phyloP scores from a whole-genome alignment of 805 yeast genomes.

The Ascoidea asiatica region DNA sequence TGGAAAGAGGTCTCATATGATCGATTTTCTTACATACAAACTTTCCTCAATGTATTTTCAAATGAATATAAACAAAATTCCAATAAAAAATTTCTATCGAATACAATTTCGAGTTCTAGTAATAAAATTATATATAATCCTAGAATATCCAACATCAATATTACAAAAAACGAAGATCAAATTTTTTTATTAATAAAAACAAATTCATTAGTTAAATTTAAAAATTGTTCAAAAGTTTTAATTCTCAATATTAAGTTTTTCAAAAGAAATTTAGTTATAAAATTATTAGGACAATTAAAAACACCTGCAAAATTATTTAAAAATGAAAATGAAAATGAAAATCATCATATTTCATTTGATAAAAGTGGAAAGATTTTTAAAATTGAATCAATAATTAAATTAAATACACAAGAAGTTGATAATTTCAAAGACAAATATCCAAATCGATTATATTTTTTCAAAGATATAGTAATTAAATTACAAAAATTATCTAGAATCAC shows the following conservation, averaged over 20 bases:
- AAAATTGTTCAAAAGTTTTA: neutral
- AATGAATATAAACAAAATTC: neutral
- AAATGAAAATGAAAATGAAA: neutral
- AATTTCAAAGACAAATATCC: neutral
- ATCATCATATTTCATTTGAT: neutral
- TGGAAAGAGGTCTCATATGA: neutral
- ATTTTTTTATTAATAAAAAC: neutral
- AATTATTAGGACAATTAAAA: neutral
- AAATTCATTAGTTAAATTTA: neutral
- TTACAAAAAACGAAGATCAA: too few relatives aligned
- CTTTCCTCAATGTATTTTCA: too few relatives aligned
- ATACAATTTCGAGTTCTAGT: neutral
- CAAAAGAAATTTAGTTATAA: too few relatives aligned
- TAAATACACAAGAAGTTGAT: neutral
- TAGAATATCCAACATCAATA: too few relatives aligned
- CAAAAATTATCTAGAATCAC: neutral
- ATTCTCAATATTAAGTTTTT: too few relatives aligned
- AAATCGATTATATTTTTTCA: too few relatives aligned
- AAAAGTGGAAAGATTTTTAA: neutral
- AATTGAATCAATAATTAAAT: neutral
- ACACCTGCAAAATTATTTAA: neutral
- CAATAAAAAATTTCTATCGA: too few relatives aligned
- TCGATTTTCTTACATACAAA: too few relatives aligned
- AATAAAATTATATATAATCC: too few relatives aligned
- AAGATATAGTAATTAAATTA: too few relatives aligned